Base-by-base conservation (phyloP, 768 basidiomycete species). In the Clitopilus hobsonii region DNA sequence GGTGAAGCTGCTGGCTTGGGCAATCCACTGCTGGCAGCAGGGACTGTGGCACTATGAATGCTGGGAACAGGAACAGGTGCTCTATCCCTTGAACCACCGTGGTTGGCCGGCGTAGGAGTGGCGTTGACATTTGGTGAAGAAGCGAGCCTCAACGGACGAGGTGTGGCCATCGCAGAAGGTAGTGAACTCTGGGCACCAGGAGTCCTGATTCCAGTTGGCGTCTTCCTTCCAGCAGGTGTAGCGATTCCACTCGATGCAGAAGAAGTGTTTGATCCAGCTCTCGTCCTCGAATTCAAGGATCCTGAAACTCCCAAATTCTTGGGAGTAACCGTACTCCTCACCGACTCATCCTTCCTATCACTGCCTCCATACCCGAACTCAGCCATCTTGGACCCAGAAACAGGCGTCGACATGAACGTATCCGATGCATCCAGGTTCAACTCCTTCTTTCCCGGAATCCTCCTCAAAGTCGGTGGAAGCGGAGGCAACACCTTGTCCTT, bases 31-130 rank as follows among this genome's bases (percentile, higher is more conserved):
- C 13, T 51, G 10, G 26, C 26, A 18, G 26, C 26, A 18, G 27
- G 27, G 28, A 38, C 20, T n/a, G 54, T 28, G 29, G 14, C 45
- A 65, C 64, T 32, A 7, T 65, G 65, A 13, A 69, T 51, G 16
- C 61, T 53, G 52, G 71, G 69, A 1, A 70, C 72, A 20, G 74
- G 72, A 2, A 72, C 71, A 11, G 73, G 65, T 0, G 71, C 58
- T 7, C 70, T 61, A 51, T 75, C 74, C 2, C 67, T 67, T 28
- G 8, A 29, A 22, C 49, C 49, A 55, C n/a, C n/a, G n/a, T 52
- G 6, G 60, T 49, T 28, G 36, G 13, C 57, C 62, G 18, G 69
- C 65, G 0, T 73, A 69, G 3, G 74, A 64, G 24, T 70, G 69
- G 5, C 75, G 63, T 58, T 41, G 66, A 58, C 22, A 59, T 56